A percentile compares a stretch with the other conserved stretches of the same genome.
Evolutionary conservation across 2,329 filamentous ascomycete genomes (phyloP).

Genomic region (Anthostomella pinea): DNA sequence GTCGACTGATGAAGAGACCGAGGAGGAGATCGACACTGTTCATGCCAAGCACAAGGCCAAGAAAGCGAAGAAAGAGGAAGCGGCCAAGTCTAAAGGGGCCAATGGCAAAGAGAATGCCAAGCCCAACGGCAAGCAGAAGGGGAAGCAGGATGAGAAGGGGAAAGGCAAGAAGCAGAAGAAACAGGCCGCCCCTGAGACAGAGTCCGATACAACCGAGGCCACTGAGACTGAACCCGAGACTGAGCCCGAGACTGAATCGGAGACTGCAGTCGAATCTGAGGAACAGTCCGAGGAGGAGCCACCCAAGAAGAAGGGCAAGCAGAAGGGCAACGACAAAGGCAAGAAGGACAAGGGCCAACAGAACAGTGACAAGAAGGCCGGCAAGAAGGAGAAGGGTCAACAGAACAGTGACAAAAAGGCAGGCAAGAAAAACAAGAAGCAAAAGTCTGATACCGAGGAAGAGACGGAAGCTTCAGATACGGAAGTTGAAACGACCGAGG

Average conservation of each 20-base stretch:
- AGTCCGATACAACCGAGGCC: slow-evolving; percentile 7
- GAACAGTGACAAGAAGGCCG: slow-evolving; percentile 4
- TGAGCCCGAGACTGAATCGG: slow-evolving; percentile 13
- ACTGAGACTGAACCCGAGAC: slow-evolving; percentile 4
- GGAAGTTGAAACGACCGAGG: neutral
- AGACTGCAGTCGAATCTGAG: slow-evolving; percentile 14
- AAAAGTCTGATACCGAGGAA: slow-evolving; percentile 3
- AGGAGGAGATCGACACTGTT: slow-evolving; percentile 7
- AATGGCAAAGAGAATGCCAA: slow-evolving; percentile 7
- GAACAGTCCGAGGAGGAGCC: slow-evolving; percentile 6
- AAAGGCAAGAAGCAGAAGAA: slow-evolving; percentile 12
- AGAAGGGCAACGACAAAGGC: slow-evolving; percentile 7
- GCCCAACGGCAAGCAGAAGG: slow-evolving; percentile 5
- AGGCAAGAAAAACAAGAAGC: slow-evolving; percentile 22
- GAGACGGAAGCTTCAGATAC: neutral
- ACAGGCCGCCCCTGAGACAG: slow-evolving; percentile 1
- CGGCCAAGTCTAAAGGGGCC: slow-evolving; percentile 10
- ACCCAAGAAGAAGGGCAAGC: slow-evolving; percentile 7
- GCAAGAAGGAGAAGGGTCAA: slow-evolving; percentile 6
- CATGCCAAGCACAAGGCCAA: slow-evolving; percentile 16
- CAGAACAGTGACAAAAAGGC: slow-evolving; percentile 2
- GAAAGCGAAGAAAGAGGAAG: slow-evolving; percentile 10
- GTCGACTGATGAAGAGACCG: slow-evolving; percentile 9
- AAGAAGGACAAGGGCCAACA: slow-evolving; percentile 4
- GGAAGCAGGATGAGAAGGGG: slow-evolving; percentile 8